Evolutionary conservation across 2,329 filamentous ascomycete genomes (phyloP).

Genomic region (Trichoderma sp.): DNA sequence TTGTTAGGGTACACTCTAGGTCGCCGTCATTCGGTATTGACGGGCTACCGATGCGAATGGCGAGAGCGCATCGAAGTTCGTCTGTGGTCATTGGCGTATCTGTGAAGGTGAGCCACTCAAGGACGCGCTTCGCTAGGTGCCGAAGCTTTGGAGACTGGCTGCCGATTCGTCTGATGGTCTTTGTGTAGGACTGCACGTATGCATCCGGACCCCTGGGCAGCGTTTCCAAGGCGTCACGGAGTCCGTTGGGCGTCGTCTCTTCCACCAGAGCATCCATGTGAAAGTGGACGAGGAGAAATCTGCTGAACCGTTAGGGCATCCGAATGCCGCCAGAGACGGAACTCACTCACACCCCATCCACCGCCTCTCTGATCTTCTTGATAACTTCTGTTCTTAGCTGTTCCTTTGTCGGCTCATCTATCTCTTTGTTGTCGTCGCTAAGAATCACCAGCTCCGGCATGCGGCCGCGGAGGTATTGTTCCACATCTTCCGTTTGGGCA

Average conservation of each 20-base stretch:
- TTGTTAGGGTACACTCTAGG: background rate
- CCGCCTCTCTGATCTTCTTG: background rate
- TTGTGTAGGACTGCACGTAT: background rate
- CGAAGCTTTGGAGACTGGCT: background rate
- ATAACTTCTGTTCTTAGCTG: background rate
- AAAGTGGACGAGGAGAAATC: background rate
- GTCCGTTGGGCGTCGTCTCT: background rate
- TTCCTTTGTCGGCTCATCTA: background rate
- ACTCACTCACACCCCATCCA: background rate
- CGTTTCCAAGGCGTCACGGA: background rate
- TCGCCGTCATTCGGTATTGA: background rate
- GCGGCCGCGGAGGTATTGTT: background rate
- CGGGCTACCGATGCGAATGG: background rate
- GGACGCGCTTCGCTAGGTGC: background rate
- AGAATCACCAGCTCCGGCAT: background rate
- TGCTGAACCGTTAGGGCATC: too few relatives aligned
- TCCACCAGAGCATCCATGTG: background rate
- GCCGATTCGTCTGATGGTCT: background rate
- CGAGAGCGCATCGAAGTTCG: background rate
- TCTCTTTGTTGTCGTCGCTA: background rate
- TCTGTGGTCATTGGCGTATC: background rate
- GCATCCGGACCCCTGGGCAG: background rate
- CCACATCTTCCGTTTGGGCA: background rate
- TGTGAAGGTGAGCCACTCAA: background rate
- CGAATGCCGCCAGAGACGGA: too few relatives aligned